Base-by-base conservation (phyloP, 2,329 filamentous ascomycete species). In the Apiospora koreana region DNA sequence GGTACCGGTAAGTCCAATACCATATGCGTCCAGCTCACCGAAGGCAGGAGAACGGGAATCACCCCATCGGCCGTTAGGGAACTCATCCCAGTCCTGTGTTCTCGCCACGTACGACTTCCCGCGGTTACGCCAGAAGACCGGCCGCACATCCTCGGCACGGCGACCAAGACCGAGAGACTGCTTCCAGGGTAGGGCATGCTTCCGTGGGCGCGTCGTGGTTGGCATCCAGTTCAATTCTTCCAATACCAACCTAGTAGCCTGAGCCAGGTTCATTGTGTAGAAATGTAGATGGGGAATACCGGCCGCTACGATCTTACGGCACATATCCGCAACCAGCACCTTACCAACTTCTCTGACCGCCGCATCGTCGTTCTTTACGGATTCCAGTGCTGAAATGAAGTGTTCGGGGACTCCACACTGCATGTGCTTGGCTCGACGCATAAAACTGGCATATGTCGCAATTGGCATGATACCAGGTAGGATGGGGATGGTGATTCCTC, bases 81-180 rank as follows among this genome's bases (percentile, higher is more conserved):
- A 99, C 81, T 99, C 96, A 77, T 99, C 96, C 96, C 96, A 99
- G 76, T 98, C 95, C 80, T 98, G 95, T 0, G 96, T 99, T 69
- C 96, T 94, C 69, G 94, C 91, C 69, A 99, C 91, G 77, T 99
- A 99, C 4, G 95, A 97, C 79, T 96, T 94, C 83, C 97, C 96
- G 71, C 96, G 91, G 83, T 98, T 98, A 76, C 95, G 92, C 96
- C 96, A 99, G 87, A 99, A 99, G 75, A 99, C 97, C 43, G 96
- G 96, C 68, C 96, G 93, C 58, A 99, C 96, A 78, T 98, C 97
- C 83, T 99, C 96, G 65, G 94, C 93, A 77, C 95, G 89, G 65
- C 96, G 91, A 68, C 94, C 93, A 73, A 97, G 89, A 62, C 92
- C 95, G 71, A 98, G 92, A 48, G 95, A 98, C 78, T 97, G 94